Percentiles rank a stretch among this genome's conserved stretches.
phyloP scores from a whole-genome alignment of 1,284 basidiomycete species.

The Trametes pubescens region DNA sequence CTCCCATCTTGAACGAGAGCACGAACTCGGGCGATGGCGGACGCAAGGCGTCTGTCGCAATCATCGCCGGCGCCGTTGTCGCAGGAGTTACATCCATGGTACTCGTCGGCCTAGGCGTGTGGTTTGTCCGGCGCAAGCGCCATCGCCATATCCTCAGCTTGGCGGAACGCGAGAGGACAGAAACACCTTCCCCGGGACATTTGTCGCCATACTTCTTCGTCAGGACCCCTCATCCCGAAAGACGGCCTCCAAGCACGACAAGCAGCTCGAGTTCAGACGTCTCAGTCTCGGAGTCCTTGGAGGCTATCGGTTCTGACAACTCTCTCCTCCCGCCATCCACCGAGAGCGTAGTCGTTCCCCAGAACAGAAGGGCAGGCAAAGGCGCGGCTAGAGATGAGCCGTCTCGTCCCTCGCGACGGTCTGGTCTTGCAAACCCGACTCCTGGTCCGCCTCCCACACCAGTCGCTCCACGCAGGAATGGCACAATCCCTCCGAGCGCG shows the following conservation, averaged over 20 bases:
- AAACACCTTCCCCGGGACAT: background rate
- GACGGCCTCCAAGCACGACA: background rate
- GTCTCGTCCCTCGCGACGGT: too few species aligned
- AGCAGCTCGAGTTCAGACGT: background rate
- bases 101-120: constrained; percentile 8
- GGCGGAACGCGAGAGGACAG: background rate
- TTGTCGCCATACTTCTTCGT: background rate
- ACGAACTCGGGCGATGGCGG: background rate
- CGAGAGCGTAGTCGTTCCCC: background rate
- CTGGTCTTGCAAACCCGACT: background rate
- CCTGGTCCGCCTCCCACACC: background rate
- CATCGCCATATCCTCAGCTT: background rate
- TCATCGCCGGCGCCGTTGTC: constrained; percentile 21
- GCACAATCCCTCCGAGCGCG: constrained; percentile 10
- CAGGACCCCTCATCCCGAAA: background rate
- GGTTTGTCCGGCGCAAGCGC: constrained; percentile 9
- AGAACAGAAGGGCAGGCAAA: background rate
- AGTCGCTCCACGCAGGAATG: background rate
- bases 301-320: background rate
- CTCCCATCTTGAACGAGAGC: background rate
- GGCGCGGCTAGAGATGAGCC: background rate
- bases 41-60: constrained; percentile 3
- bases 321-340: background rate
- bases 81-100: constrained; percentile 19
- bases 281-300: background rate